These are phyloP conservation scores for Pulveroboletus sp. DNA, from an alignment of 768 basidiomycete genomes.

Conservation along the genomic window DNA sequence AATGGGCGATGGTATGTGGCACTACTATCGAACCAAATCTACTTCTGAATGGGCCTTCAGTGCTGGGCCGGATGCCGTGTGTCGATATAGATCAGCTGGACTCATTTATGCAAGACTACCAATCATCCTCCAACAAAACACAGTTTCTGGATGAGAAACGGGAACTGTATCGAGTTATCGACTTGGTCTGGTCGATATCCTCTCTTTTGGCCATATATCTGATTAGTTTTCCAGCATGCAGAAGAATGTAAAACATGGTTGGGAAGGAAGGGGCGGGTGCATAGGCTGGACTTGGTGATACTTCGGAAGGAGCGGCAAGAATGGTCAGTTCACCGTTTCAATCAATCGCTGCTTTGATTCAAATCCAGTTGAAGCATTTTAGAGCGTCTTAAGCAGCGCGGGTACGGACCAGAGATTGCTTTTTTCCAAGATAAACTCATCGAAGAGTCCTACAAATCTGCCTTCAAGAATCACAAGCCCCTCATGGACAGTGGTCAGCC, in stretches of 20 bases:
- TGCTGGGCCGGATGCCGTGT: neutral
- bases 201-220: neutral
- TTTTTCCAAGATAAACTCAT: neutral
- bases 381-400: conserved; percentile 9
- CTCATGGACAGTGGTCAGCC: conserved; percentile 13
- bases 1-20: conserved; percentile 6
- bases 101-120: conserved; percentile 5
- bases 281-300: conserved; percentile 8
- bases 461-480: conserved; percentile 8
- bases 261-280: conserved; percentile 5
- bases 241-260: conserved; percentile 8
- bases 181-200: neutral
- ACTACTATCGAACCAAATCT: neutral
- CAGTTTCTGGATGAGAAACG: conserved; percentile 5
- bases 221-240: conserved; percentile 8
- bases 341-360: neutral
- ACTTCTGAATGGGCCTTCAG: neutral
- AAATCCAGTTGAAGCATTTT: conserved; percentile 15
- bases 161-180: neutral
- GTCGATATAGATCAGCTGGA: conserved; percentile 13
- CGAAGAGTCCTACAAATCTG: neutral
- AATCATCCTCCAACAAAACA: neutral
- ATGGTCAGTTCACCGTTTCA: conserved; percentile 1
- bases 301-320: conserved; percentile 8
- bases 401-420: conserved; percentile 10